Conservation (phyloP, 208 protist species). For the Tritrichomonas foetus region DNA sequence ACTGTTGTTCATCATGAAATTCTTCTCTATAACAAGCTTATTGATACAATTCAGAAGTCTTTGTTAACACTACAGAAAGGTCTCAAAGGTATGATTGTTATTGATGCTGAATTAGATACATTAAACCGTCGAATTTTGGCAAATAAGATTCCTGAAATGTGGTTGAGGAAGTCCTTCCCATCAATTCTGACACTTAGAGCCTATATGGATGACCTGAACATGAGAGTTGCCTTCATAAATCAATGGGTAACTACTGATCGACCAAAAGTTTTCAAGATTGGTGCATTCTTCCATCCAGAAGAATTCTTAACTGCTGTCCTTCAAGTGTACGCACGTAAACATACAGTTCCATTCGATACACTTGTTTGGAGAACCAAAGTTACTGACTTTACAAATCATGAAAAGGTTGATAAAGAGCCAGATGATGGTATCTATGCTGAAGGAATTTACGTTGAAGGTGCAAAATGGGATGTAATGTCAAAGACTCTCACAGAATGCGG, state of each 20-base stretch:
- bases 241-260: slow-evolving; percentile 77
- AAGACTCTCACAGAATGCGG: slow-evolving; percentile 81
- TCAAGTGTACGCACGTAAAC: slow-evolving; percentile 79
- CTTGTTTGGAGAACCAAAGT: slow-evolving; percentile 88
- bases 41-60: slow-evolving; percentile 18
- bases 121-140: slow-evolving; percentile 82
- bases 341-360: slow-evolving; percentile 87
- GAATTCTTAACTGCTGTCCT: slow-evolving; percentile 92
- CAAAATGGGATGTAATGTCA: slow-evolving; percentile 77
- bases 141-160: slow-evolving; percentile 85
- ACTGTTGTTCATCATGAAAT: slow-evolving; percentile 19
- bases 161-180: slow-evolving; percentile 75
- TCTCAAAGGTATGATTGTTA: slow-evolving; percentile 87
- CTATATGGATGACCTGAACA: slow-evolving; percentile 87
- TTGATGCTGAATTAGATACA: slow-evolving; percentile 80
- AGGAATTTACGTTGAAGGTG: slow-evolving; percentile 90
- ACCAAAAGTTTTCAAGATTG: slow-evolving; percentile 80
- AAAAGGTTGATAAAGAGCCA: slow-evolving; percentile 65
- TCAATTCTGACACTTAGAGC: slow-evolving; percentile 84
- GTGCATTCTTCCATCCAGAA: slow-evolving; percentile 94
- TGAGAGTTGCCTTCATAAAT: slow-evolving; percentile 79
- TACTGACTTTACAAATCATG: not conserved
- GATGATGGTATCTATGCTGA: slow-evolving; percentile 89
- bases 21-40: not conserved
- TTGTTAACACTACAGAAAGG: slow-evolving; percentile 76